A percentile compares a stretch with the other conserved stretches of the same genome.
Evolutionary conservation across 78 protist genomes (phyloP).

Genomic region (Emiliania huxleyi): DNA sequence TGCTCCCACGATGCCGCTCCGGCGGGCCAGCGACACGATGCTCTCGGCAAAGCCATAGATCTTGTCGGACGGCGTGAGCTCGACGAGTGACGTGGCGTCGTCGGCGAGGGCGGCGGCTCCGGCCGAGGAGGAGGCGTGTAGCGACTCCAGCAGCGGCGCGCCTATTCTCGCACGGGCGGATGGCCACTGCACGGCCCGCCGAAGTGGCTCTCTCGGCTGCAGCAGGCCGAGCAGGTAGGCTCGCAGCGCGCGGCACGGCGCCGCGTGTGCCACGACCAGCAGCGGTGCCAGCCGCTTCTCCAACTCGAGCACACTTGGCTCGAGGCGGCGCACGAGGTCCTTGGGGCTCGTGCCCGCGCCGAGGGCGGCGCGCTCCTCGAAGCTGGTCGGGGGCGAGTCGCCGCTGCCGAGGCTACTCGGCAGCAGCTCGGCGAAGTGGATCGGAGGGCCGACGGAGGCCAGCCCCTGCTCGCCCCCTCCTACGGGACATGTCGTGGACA

Average conservation of each 20-base stretch:
- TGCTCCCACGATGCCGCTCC: too few relatives aligned
- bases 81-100: too few relatives aligned
- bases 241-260: not conserved
- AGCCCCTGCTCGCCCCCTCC: not conserved
- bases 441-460: not conserved
- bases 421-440: not conserved
- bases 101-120: too few relatives aligned
- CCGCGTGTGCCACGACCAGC: not conserved
- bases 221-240: not conserved
- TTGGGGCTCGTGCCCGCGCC: conserved; percentile 87
- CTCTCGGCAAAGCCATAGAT: too few relatives aligned
- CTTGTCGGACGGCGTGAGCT: too few relatives aligned
- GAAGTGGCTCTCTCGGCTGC: too few relatives aligned
- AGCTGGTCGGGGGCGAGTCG: conserved; percentile 60
- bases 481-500: too few relatives aligned
- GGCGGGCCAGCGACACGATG: too few relatives aligned
- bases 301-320: conserved; percentile 43
- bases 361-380: conserved; percentile 77
- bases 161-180: too few relatives aligned
- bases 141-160: too few relatives aligned
- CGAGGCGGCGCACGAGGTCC: conserved; percentile 84
- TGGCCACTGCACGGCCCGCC: too few relatives aligned
- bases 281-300: not conserved
- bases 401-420: not conserved
- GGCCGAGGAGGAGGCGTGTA: too few relatives aligned